These are phyloP conservation scores for Torulaspora pretoriensis DNA, from an alignment of 1,139 yeast genomes.

Conservation along the genomic window DNA sequence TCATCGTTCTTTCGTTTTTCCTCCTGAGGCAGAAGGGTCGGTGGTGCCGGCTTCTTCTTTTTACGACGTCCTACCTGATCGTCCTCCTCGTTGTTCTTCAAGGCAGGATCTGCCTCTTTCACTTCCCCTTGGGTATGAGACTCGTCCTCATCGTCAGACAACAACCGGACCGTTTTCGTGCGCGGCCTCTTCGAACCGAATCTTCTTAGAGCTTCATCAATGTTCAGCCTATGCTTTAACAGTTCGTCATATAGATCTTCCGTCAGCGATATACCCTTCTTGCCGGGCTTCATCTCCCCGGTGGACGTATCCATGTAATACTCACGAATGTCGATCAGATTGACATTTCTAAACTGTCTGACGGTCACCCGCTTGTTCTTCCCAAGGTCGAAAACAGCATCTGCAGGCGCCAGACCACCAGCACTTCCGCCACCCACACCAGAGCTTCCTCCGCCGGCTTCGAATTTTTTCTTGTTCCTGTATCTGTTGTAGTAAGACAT, in stretches of 20 bases:
- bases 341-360: constrained; percentile 59
- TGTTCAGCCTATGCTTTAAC: constrained; percentile 48
- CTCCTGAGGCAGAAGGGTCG: constrained; percentile 32
- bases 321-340: constrained; percentile 76
- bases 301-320: constrained; percentile 60
- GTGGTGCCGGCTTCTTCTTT: constrained; percentile 32
- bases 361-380: constrained; percentile 69
- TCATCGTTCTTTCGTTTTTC: constrained; percentile 30
- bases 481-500: constrained; percentile 36
- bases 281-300: constrained; percentile 67
- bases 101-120: constrained; percentile 17
- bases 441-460: constrained; percentile 16
- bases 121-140: constrained; percentile 12
- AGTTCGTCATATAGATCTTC: constrained; percentile 63
- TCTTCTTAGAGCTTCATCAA: constrained; percentile 54
- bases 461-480: constrained; percentile 26
- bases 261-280: constrained; percentile 78
- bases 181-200: constrained; percentile 40
- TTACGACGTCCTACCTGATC: constrained; percentile 17
- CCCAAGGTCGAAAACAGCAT: constrained; percentile 48
- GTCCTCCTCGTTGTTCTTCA: constrained; percentile 12
- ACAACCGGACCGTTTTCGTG: constrained; percentile 28
- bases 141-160: constrained; percentile 29
- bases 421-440: constrained; percentile 3
- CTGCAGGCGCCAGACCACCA: constrained; percentile 21